A percentile compares a stretch with the other conserved stretches of the same genome.
These are phyloP conservation scores for Ceratocystis papillata DNA, from an alignment of 2,329 filamentous ascomycete species.

Conservation along the genomic window DNA sequence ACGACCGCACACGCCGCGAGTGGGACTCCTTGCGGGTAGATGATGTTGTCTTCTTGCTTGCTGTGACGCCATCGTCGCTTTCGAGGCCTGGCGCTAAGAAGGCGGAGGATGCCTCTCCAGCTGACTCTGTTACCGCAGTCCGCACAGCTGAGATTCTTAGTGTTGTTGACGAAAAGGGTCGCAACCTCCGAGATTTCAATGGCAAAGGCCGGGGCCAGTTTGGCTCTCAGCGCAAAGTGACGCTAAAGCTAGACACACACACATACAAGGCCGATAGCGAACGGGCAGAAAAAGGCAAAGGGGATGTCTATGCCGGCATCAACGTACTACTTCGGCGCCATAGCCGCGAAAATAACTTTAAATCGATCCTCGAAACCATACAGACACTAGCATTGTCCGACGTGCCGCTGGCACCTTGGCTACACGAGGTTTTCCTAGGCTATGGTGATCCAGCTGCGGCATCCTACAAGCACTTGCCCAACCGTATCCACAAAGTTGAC, in stretches of 20 bases:
- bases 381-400: conserved; percentile 75
- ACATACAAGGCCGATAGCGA: conserved; percentile 70
- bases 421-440: conserved; percentile 94
- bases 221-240: conserved; percentile 46
- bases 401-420: conserved; percentile 76
- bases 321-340: conserved; percentile 77
- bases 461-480: conserved; percentile 70
- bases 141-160: conserved; percentile 78
- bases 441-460: conserved; percentile 88
- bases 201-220: conserved; percentile 44
- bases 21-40: conserved; percentile 83
- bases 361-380: conserved; percentile 82
- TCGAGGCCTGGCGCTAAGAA: conserved; percentile 47
- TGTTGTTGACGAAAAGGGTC: conserved; percentile 74
- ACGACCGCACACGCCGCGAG: conserved; percentile 63
- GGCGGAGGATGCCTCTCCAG: conserved; percentile 43
- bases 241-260: conserved; percentile 68
- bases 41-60: conserved; percentile 80
- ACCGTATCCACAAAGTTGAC: conserved; percentile 67
- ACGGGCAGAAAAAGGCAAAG: conserved; percentile 51
- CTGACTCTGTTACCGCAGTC: conserved; percentile 54
- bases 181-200: conserved; percentile 53
- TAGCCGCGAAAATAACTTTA: conserved; percentile 94
- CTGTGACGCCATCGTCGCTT: conserved; percentile 37
- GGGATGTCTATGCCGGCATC: conserved; percentile 70